Percentiles rank a stretch among this genome's conserved stretches.
Conservation (phyloP, 768 basidiomycete genomes). For the Rossbeevera mucosa region DNA sequence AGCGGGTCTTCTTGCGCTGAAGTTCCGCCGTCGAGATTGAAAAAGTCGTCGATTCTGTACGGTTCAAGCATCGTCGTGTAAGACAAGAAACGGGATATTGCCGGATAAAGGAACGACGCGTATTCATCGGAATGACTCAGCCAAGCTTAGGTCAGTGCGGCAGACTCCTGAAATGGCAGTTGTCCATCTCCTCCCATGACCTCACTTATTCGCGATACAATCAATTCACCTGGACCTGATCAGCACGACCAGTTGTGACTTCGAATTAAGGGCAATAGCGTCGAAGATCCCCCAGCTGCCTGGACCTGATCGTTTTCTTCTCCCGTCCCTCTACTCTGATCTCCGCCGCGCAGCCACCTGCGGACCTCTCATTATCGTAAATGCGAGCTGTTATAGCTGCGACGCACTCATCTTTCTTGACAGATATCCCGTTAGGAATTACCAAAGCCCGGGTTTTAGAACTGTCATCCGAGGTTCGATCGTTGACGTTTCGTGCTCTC, state of each 20-base stretch:
- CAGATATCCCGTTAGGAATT: not conserved
- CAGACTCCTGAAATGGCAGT: too few relatives aligned
- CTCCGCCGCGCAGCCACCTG: not conserved
- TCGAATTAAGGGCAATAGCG: not conserved
- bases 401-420: not conserved
- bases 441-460: not conserved
- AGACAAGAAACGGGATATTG: not conserved
- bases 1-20: conserved; percentile 28
- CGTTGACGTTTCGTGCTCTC: not conserved
- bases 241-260: not conserved
- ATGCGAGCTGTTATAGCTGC: not conserved
- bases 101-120: too few relatives aligned
- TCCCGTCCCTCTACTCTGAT: not conserved
- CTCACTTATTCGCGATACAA: not conserved
- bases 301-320: not conserved
- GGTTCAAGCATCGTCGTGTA: conserved; percentile 18
- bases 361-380: not conserved
- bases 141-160: too few relatives aligned
- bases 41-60: conserved; percentile 50
- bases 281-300: not conserved
- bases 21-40: conserved; percentile 59
- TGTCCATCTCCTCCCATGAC: too few relatives aligned
- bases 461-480: not conserved
- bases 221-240: not conserved
- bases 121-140: too few relatives aligned